Conservation (phyloP, 441 rosid species). For the Populus trichocarpa region DNA sequence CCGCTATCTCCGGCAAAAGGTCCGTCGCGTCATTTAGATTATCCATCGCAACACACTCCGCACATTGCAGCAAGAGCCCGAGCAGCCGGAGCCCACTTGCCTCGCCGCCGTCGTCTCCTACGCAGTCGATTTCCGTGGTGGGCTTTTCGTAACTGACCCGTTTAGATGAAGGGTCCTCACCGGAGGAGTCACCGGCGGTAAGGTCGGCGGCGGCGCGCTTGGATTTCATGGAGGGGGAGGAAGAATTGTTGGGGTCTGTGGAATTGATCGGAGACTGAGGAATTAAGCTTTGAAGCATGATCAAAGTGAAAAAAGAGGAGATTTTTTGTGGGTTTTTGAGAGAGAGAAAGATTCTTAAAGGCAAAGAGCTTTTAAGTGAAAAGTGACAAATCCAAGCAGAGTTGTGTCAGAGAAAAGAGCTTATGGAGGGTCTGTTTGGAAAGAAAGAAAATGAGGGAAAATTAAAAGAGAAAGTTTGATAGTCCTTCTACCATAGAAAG, state of each 20-base stretch:
- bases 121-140: conserved; percentile 12
- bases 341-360: conserved; percentile 40
- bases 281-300: conserved; percentile 64
- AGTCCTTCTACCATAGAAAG: background rate
- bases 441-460: conserved; percentile 34
- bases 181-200: conserved; percentile 15
- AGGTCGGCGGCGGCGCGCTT: conserved; percentile 47
- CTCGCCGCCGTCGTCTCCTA: conserved; percentile 33
- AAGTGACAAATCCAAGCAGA: conserved; percentile 26
- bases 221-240: conserved; percentile 48
- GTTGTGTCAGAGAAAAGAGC: conserved; percentile 26
- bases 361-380: conserved; percentile 30
- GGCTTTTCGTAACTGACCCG: conserved; percentile 14
- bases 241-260: conserved; percentile 8
- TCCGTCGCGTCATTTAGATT: conserved; percentile 63
- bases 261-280: conserved; percentile 35
- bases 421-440: conserved; percentile 24
- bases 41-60: conserved; percentile 75
- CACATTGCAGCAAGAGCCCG: conserved; percentile 76
- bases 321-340: background rate
- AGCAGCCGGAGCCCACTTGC: conserved; percentile 56
- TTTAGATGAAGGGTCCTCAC: conserved; percentile 26
- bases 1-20: conserved; percentile 68
- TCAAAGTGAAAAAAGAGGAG: conserved; percentile 14
- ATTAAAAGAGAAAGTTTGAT: no score